Base-by-base conservation (phyloP, 345 rosid genomes). In the Eucalyptus regnans region DNA sequence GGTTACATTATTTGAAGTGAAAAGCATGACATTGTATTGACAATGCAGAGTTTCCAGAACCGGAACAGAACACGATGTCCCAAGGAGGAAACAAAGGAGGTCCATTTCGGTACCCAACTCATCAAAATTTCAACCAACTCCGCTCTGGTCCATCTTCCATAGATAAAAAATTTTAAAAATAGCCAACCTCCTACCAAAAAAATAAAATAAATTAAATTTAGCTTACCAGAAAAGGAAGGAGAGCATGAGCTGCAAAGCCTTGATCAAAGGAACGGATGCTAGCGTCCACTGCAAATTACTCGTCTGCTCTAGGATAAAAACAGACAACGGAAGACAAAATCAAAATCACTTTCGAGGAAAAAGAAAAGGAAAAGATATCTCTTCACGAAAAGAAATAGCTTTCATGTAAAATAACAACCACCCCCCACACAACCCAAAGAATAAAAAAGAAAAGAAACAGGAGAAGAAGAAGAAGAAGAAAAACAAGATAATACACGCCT, bases 151-250 rank as follows among this genome's bases (percentile, higher is more conserved):
- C 48, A 76, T 76, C 84, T 43, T 76, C 46, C 84, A 41, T 22
- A 10, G 84, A 76, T 41, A 20, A 76, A 76, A 64, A 64, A 9
- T 64, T 62, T 64, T 4, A 15, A 7, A 14, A 64, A n/a, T n/a
- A 14, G 18, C 76, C 33, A 64, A 64, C 52, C 18, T 23, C 52
- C 54, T 8, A 84, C 4, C 86, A 46, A 83, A 25, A 81, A 37
- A 83, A 56, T 23, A 56, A 25, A 60, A 3, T 25, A 25, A 62
- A 86, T 5, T 12, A 62, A 44, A 58, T 62, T 27, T 5, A 48
- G 14, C 88, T 86, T 93, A 96, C 99, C 99, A 97, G 94, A 96
- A 96, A 87, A 96, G 95, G 93, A 95, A 97, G 31, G 99, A 96
- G 23, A 97, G 95, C 83, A 92, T 92, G 50, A 97, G 96, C 87